Percentiles rank a stretch among this genome's conserved stretches.
Conservation (phyloP, 768 basidiomycete species). For the Chiua virens region DNA sequence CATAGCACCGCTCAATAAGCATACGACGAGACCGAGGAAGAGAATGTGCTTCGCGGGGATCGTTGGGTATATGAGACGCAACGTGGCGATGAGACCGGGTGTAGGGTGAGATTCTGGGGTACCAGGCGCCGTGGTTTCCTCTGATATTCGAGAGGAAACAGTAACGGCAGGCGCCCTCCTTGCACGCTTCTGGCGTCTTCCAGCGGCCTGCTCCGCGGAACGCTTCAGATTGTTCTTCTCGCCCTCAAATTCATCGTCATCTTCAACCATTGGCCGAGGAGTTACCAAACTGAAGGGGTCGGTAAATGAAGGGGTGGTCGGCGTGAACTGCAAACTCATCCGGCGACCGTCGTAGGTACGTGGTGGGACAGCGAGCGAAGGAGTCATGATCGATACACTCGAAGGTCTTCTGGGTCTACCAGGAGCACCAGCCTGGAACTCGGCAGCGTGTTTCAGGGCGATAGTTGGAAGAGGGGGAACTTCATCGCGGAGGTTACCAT, state of each 20-base stretch:
- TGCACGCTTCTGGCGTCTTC: slow-evolving; percentile 32
- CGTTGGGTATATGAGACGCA: slow-evolving; percentile 62
- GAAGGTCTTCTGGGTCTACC: slow-evolving; percentile 23
- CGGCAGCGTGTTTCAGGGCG: slow-evolving; percentile 19
- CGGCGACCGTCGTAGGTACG: slow-evolving; percentile 28
- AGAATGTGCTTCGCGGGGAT: slow-evolving; percentile 75
- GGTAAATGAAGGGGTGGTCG: slow-evolving; percentile 46
- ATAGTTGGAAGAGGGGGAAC: slow-evolving; percentile 22
- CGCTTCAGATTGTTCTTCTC: slow-evolving; percentile 45
- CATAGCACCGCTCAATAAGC: slow-evolving; percentile 74
- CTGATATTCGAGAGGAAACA: slow-evolving; percentile 8
- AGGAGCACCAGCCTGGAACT: slow-evolving; percentile 22
- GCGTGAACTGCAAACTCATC: slow-evolving; percentile 67
- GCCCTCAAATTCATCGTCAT: slow-evolving; percentile 42
- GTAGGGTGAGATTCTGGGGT: not conserved
- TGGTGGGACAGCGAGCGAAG: slow-evolving; percentile 28
- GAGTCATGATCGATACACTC: slow-evolving; percentile 40
- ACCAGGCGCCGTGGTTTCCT: not conserved
- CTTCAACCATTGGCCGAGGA: slow-evolving; percentile 27
- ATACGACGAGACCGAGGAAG: slow-evolving; percentile 65
- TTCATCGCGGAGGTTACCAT: not conserved
- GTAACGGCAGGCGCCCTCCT: slow-evolving; percentile 8
- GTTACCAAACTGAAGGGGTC: slow-evolving; percentile 14
- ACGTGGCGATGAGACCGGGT: slow-evolving; percentile 35
- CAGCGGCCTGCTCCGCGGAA: slow-evolving; percentile 40